Evolutionary conservation across 2,329 filamentous ascomycete species (phyloP), one percentile per base, ranked within the genome.

Genomic region (Tolypocladium sp.): DNA sequence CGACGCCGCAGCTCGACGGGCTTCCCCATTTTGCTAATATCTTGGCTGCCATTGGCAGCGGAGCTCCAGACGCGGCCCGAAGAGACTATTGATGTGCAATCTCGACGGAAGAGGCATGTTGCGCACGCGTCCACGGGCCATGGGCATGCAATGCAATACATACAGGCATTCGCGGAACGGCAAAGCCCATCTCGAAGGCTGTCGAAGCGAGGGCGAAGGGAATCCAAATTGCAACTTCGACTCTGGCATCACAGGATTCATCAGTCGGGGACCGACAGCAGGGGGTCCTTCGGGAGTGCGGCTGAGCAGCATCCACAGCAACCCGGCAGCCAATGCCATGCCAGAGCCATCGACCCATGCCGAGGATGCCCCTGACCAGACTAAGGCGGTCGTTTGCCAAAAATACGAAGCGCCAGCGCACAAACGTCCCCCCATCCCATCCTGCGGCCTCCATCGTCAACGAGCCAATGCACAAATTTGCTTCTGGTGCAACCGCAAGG

Each of bases 281-380:
- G 22, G 56, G 40, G 56, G 40, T 49, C 44, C 22, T 42, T 58
- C 53, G 44, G 22, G 33, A 49, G 25, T 60, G 60, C 56, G 56
- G 60, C 60, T 60, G 58, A 59, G 44, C 33, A n/a, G 27, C 27
- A 35, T 46, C 37, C 37, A 54, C 44, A 20, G 1, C 15, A 17
- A 13, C 7, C 25, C 13, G 12, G 22, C 38, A 41, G 55, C 55
- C 55, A 56, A 56, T 56, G 25, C 55, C 4, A 30, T 25, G 22
- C 22, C 49, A 52, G 30, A 17, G 49, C 17, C 30, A 10, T 52
- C 49, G 49, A 33, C 49, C 49, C 49, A 52, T 52, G 49, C 20
- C 12, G 6, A 20, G 25, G 27, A 30, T 51, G 27, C 17, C 46
- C 46, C 46, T 51, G 46, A 27, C 27, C 8, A n/a, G 8, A n/a